phyloP scores from a whole-genome alignment of 2,329 filamentous ascomycete species.

The Colletotrichum cuscutae region DNA sequence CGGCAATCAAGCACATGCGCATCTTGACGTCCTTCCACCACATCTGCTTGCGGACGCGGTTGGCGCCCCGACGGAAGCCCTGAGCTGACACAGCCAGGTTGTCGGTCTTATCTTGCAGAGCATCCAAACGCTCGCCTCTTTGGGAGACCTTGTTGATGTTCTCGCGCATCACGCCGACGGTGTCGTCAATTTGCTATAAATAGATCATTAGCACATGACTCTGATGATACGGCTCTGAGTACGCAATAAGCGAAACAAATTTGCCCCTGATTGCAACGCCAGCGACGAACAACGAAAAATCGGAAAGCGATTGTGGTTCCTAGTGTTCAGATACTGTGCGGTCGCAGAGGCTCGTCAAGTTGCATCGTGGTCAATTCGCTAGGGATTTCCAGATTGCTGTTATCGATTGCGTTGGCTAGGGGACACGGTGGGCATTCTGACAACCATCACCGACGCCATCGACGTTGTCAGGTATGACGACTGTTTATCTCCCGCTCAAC shows the following conservation, averaged over 20 bases:
- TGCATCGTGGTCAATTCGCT: neutral
- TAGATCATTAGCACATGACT: conserved; percentile 35
- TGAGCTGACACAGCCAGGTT: conserved; percentile 93
- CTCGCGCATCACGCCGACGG: conserved; percentile 93
- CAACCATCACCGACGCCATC: neutral
- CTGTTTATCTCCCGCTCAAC: neutral
- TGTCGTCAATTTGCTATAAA: conserved; percentile 93
- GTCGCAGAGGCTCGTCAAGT: neutral
- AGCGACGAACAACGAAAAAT: neutral
- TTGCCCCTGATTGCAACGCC: conserved; percentile 19
- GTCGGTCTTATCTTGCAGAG: conserved; percentile 92
- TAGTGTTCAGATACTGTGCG: neutral
- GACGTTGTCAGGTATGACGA: neutral
- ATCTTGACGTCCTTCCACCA: conserved; percentile 99
- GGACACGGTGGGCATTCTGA: neutral
- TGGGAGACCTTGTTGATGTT: conserved; percentile 98
- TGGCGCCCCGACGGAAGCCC: conserved; percentile 95
- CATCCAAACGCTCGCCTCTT: conserved; percentile 89
- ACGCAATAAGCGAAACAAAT: conserved; percentile 19
- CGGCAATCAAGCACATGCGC: conserved; percentile 94
- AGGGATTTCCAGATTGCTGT: neutral
- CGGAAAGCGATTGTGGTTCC: neutral
- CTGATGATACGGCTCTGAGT: conserved; percentile 5
- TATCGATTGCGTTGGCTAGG: neutral
- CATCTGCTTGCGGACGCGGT: conserved; percentile 97